These are phyloP conservation scores for Microthlaspi erraticum DNA, from an alignment of 345 rosid species.

Conservation along the genomic window DNA sequence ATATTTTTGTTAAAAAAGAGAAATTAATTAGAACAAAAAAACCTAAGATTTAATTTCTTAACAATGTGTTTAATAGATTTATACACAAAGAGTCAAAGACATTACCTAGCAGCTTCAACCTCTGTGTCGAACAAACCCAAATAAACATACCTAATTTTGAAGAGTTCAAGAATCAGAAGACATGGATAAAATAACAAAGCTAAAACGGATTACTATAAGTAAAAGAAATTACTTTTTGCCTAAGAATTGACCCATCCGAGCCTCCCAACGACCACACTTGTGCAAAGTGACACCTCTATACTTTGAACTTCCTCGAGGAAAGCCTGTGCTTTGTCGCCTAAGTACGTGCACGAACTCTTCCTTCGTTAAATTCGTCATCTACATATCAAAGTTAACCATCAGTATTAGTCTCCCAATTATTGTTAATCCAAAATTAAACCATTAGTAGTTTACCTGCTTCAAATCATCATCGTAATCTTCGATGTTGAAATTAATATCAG, in stretches of 20 bases:
- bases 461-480: slow-evolving; percentile 94
- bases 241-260: slow-evolving; percentile 96
- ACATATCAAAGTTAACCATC: too few species aligned
- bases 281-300: slow-evolving; percentile 99
- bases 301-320: slow-evolving; percentile 97
- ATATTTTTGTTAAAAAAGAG: background rate
- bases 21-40: background rate
- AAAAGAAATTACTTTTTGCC: slow-evolving; percentile 75
- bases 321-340: slow-evolving; percentile 99
- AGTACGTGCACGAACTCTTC: slow-evolving; percentile 98
- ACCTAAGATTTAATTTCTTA: background rate
- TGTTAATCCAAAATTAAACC: too few species aligned
- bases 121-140: slow-evolving; percentile 93
- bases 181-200: slow-evolving; percentile 4
- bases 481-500: slow-evolving; percentile 88
- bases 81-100: background rate
- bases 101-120: slow-evolving; percentile 95
- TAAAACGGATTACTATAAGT: background rate
- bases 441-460: slow-evolving; percentile 67
- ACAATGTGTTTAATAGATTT: slow-evolving; percentile 3
- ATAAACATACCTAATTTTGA: slow-evolving; percentile 77
- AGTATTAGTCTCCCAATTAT: too few species aligned
- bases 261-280: slow-evolving; percentile 99
- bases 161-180: slow-evolving; percentile 14
- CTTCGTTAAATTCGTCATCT: slow-evolving; percentile 90